These are phyloP conservation scores for Glonium stellatum DNA, from an alignment of 495 filamentous ascomycete genomes.

Conservation along the genomic window DNA sequence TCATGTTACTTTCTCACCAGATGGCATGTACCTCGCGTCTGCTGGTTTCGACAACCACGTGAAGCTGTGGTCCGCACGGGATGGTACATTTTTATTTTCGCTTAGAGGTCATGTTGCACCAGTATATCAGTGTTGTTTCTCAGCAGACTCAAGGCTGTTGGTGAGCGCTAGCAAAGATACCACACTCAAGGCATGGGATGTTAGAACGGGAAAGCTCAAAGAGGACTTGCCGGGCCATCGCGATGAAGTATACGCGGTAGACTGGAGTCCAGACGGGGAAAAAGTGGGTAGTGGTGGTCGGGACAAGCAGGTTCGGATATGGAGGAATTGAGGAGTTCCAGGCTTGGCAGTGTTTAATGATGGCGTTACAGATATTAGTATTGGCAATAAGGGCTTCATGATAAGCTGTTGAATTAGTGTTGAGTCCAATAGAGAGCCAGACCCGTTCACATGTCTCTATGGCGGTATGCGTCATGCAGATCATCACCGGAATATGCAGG, in stretches of 20 bases:
- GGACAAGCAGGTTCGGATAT: slow-evolving; percentile 83
- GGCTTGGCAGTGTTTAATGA: too few species aligned
- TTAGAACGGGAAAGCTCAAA: slow-evolving; percentile 71
- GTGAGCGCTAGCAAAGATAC: slow-evolving; percentile 87
- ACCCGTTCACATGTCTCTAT: too few species aligned
- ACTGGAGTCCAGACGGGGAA: slow-evolving; percentile 83
- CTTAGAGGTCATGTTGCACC: slow-evolving; percentile 88
- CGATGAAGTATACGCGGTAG: slow-evolving; percentile 90
- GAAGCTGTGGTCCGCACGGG: slow-evolving; percentile 72
- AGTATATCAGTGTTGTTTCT: slow-evolving; percentile 82
- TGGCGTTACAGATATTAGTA: too few species aligned
- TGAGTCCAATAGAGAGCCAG: too few species aligned
- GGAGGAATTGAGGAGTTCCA: slow-evolving; percentile 54
- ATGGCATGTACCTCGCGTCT: slow-evolving; percentile 77
- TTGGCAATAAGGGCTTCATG: too few species aligned
- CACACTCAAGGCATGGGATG: slow-evolving; percentile 91
- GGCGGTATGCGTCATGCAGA: too few species aligned
- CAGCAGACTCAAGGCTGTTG: slow-evolving; percentile 76
- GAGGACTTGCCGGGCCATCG: slow-evolving; percentile 88
- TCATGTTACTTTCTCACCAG: slow-evolving; percentile 87
- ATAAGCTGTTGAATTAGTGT: too few species aligned
- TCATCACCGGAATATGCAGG: too few species aligned
- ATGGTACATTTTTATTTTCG: slow-evolving; percentile 76
- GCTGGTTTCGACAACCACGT: slow-evolving; percentile 88
- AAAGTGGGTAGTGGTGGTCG: slow-evolving; percentile 85